These are phyloP conservation scores for Coemansia sp. DNA, from an alignment of 192 early-diverging fungal genomes.

Conservation along the genomic window DNA sequence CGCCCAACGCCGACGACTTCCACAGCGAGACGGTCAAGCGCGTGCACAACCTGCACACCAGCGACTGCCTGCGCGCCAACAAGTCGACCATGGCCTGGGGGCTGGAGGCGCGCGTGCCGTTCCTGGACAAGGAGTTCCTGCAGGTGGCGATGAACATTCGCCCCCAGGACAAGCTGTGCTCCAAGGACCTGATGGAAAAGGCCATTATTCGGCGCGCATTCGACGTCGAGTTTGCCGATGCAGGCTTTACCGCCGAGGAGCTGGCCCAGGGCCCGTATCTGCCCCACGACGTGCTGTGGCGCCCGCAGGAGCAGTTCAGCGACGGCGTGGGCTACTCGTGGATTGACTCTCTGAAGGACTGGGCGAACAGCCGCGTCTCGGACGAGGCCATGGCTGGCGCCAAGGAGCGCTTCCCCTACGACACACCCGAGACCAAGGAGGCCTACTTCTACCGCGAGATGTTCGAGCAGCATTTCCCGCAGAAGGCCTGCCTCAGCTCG, in stretches of 20 bases:
- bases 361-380: slow-evolving; percentile 63
- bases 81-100: slow-evolving; percentile 99
- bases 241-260: slow-evolving; percentile 50
- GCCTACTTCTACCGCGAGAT: slow-evolving; percentile 91
- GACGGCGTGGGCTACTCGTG: slow-evolving; percentile 98
- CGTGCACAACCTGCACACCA: slow-evolving; percentile 95
- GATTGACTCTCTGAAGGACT: slow-evolving; percentile 93
- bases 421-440: slow-evolving; percentile 95
- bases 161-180: slow-evolving; percentile 78
- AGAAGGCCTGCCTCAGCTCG: slow-evolving; percentile 80
- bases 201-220: slow-evolving; percentile 93
- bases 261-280: slow-evolving; percentile 70
- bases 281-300: slow-evolving; percentile 88
- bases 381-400: slow-evolving; percentile 74
- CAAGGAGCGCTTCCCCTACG: slow-evolving; percentile 70
- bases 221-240: slow-evolving; percentile 75
- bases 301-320: slow-evolving; percentile 99
- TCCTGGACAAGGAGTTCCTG: slow-evolving; percentile 91
- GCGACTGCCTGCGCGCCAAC: slow-evolving; percentile 97
- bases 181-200: slow-evolving; percentile 85
- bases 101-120: slow-evolving; percentile 96
- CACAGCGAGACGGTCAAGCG: slow-evolving; percentile 89
- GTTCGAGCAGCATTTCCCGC: slow-evolving; percentile 94
- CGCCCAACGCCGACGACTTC: slow-evolving; percentile 75
- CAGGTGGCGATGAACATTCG: slow-evolving; percentile 89